Percentiles rank a stretch among this genome's conserved stretches.
Conservation (phyloP, 176 grass and related monocot species). For the Rhynchospora pubera region DNA sequence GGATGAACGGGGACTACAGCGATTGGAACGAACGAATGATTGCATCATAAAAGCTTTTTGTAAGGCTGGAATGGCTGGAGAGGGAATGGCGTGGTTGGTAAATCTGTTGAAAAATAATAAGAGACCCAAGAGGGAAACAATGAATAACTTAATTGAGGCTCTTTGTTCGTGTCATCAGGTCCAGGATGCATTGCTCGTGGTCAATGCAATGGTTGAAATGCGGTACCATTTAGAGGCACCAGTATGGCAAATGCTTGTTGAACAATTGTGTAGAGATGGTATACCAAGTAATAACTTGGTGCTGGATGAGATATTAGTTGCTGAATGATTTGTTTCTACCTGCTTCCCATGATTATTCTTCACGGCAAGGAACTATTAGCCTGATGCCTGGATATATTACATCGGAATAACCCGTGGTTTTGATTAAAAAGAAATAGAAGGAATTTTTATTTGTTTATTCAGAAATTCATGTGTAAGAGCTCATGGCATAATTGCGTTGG, state of each 20-base stretch:
- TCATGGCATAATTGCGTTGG: neutral
- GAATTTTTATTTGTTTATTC: neutral
- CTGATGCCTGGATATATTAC: neutral
- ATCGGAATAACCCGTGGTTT: neutral
- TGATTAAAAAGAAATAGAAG: neutral
- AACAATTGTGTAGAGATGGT: conserved; percentile 40
- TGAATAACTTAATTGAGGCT: conserved; percentile 36
- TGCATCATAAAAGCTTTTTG: conserved; percentile 58
- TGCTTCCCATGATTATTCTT: neutral
- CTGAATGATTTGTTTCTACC: conserved; percentile 21
- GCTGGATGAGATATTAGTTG: conserved; percentile 44
- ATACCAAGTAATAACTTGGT: conserved; percentile 15
- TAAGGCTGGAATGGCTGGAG: conserved; percentile 43
- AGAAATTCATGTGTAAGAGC: neutral
- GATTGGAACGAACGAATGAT: conserved; percentile 46
- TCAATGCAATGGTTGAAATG: conserved; percentile 58
- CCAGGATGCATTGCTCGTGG: conserved; percentile 59
- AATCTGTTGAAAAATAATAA: conserved; percentile 64
- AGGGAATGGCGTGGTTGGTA: conserved; percentile 66
- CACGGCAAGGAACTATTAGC: neutral
- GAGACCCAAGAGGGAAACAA: conserved; percentile 41
- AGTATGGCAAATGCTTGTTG: conserved; percentile 37
- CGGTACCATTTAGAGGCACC: conserved; percentile 34
- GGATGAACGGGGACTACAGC: conserved; percentile 54
- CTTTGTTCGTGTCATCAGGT: conserved; percentile 29